Percentiles rank a stretch among this genome's conserved stretches.
phyloP scores from a whole-genome alignment of 208 protist genomes.

The Herpetomonas muscarum region DNA sequence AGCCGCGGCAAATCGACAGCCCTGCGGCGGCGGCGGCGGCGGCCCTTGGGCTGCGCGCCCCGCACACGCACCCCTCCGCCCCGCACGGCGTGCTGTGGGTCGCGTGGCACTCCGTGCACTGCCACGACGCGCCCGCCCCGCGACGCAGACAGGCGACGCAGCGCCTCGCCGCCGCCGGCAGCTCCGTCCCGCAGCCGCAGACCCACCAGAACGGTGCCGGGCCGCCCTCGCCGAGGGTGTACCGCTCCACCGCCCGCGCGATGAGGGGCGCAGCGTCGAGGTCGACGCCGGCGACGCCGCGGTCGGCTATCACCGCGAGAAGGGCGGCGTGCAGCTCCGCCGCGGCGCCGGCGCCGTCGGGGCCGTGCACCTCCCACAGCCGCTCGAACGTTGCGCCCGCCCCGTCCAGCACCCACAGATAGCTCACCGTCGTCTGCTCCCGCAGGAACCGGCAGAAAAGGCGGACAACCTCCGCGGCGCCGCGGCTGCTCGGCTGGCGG shows the following conservation, averaged over 20 bases:
- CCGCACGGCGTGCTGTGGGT: constrained; percentile 9
- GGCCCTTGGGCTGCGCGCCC: constrained; percentile 17
- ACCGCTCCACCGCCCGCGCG: constrained; percentile 42
- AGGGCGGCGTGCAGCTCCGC: constrained; percentile 21
- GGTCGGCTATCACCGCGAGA: constrained; percentile 15
- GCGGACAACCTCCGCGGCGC: constrained; percentile 10
- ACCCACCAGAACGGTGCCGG: constrained; percentile 58
- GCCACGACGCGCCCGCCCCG: constrained; percentile 41
- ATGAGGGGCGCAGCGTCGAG: constrained; percentile 47
- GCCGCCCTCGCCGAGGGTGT: constrained; percentile 28
- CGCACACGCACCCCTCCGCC: constrained; percentile 18
- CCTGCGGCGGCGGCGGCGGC: neutral
- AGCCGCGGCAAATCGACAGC: constrained; percentile 2
- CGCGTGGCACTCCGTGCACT: constrained; percentile 31
- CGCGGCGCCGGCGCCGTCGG: constrained; percentile 12
- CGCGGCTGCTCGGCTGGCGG: constrained; percentile 3
- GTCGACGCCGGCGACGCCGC: constrained; percentile 39
- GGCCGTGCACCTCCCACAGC: constrained; percentile 41
- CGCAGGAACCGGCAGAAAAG: constrained; percentile 35
- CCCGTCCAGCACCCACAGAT: constrained; percentile 67
- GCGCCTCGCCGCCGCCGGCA: constrained; percentile 48
- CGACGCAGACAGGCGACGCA: constrained; percentile 58
- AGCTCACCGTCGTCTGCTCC: constrained; percentile 45
- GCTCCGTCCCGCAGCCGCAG: constrained; percentile 61
- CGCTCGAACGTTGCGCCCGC: constrained; percentile 38